These are phyloP conservation scores for Beauveria caledonica DNA, from an alignment of 2,329 filamentous ascomycete genomes.

Conservation along the genomic window DNA sequence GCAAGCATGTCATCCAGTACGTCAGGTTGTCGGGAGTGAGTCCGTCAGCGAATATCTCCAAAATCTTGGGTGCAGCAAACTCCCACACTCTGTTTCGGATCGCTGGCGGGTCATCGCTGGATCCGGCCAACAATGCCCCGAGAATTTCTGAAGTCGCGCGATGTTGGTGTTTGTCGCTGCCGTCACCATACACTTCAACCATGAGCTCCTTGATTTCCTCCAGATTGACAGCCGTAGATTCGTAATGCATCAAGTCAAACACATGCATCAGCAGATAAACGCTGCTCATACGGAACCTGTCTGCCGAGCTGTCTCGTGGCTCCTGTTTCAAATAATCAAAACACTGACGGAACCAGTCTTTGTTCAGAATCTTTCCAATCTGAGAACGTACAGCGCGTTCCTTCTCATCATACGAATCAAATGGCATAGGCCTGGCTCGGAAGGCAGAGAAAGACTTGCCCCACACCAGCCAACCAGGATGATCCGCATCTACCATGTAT, in stretches of 20 bases:
- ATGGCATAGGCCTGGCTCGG: conserved; percentile 61
- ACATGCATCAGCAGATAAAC: conserved; percentile 81
- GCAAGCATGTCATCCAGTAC: conserved; percentile 93
- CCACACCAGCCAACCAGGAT: conserved; percentile 96
- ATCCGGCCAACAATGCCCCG: conserved; percentile 73
- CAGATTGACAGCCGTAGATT: conserved; percentile 67
- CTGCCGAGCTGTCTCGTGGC: conserved; percentile 69
- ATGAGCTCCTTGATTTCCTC: conserved; percentile 82
- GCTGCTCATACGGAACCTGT: conserved; percentile 84
- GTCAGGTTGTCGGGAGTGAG: conserved; percentile 87
- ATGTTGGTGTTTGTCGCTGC: conserved; percentile 95
- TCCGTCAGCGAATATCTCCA: conserved; percentile 80
- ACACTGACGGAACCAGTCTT: conserved; percentile 77
- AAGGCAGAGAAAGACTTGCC: conserved; percentile 77
- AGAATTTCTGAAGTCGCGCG: conserved; percentile 91
- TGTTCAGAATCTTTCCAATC: conserved; percentile 72
- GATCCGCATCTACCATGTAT: conserved; percentile 85
- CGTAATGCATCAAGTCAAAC: conserved; percentile 82
- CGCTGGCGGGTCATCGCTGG: conserved; percentile 66
- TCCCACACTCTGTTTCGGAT: conserved; percentile 74
- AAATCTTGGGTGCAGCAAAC: conserved; percentile 82
- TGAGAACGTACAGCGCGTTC: conserved; percentile 67
- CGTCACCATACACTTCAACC: conserved; percentile 74
- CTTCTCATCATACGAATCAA: conserved; percentile 65
- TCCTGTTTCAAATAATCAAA: conserved; percentile 96